A percentile compares a stretch with the other conserved stretches of the same genome.
Evolutionary conservation across 352 stramenopile species (phyloP).

Genomic region (Phytophthora pisi): DNA sequence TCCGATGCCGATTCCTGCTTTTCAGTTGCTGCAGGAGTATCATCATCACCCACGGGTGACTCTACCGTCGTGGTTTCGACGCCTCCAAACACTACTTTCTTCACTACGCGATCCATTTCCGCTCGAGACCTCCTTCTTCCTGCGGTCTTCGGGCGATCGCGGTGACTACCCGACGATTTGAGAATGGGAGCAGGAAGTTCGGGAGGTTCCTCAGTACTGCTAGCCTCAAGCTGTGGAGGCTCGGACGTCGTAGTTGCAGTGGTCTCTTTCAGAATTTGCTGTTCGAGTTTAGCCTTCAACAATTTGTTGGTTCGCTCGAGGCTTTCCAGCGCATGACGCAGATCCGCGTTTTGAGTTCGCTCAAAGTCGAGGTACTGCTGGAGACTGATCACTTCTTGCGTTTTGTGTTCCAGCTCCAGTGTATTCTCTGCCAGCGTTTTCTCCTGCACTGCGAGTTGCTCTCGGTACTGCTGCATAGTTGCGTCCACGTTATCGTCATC

Average conservation of each 20-base stretch:
- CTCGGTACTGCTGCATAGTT: slow-evolving; percentile 46
- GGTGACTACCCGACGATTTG: slow-evolving; percentile 8
- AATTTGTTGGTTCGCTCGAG: slow-evolving; percentile 67
- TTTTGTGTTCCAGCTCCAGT: slow-evolving; percentile 64
- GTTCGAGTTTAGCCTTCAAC: slow-evolving; percentile 61
- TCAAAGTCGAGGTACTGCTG: slow-evolving; percentile 43
- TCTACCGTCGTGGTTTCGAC: background rate
- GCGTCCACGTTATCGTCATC: slow-evolving; percentile 35
- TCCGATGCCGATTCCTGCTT: slow-evolving; percentile 6
- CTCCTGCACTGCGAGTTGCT: slow-evolving; percentile 63
- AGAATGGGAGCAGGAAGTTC: background rate
- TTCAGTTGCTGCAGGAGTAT: background rate
- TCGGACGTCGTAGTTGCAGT: slow-evolving; percentile 14
- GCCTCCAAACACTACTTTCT: slow-evolving; percentile 4
- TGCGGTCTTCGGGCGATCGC: slow-evolving; percentile 18
- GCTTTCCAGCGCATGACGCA: slow-evolving; percentile 54
- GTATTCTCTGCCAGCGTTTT: slow-evolving; percentile 64
- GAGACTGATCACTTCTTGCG: slow-evolving; percentile 48
- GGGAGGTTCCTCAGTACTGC: background rate
- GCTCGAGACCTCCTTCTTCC: slow-evolving; percentile 14
- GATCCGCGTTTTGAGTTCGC: slow-evolving; percentile 31
- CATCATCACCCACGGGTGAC: background rate
- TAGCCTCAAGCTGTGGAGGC: background rate
- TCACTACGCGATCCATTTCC: slow-evolving; percentile 14
- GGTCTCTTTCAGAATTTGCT: slow-evolving; percentile 74